Conservation (phyloP, 2,329 filamentous ascomycete species). For the Aspergillus sp. region DNA sequence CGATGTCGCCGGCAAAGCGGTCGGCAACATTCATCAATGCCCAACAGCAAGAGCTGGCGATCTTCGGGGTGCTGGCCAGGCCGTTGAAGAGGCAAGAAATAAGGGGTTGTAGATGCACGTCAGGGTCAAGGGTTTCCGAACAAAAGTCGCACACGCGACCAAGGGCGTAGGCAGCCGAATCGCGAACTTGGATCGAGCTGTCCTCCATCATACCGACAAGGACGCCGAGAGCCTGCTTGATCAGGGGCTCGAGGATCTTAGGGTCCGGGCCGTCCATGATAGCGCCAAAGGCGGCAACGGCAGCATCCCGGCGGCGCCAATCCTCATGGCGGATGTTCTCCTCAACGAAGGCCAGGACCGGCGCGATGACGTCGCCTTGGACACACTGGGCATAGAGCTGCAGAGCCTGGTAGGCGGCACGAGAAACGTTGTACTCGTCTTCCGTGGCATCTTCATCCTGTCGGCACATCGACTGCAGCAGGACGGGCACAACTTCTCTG, state of each 20-base stretch:
- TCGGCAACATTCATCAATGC: conserved; percentile 97
- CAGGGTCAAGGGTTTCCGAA: conserved; percentile 85
- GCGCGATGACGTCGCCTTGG: conserved; percentile 75
- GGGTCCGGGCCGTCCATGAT: conserved; percentile 99
- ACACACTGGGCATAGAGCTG: conserved; percentile 95
- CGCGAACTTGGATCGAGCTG: conserved; percentile 81
- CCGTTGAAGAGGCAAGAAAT: conserved; percentile 88
- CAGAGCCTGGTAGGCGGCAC: conserved; percentile 93
- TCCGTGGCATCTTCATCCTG: conserved; percentile 97
- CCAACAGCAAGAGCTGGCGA: conserved; percentile 98
- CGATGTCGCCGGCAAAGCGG: conserved; percentile 84
- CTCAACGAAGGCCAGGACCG: conserved; percentile 90
- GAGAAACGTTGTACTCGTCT: conserved; percentile 95
- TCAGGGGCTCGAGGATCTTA: conserved; percentile 84
- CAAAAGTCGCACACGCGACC: conserved; percentile 94
- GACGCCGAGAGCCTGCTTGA: conserved; percentile 91
- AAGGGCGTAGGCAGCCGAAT: conserved; percentile 93
- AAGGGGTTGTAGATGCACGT: conserved; percentile 76
- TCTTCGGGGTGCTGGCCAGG: conserved; percentile 87
- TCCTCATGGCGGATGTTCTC: conserved; percentile 83
- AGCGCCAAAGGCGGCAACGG: conserved; percentile 93
- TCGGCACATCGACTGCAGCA: conserved; percentile 85
- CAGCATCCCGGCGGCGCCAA: conserved; percentile 93
- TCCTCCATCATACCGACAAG: conserved; percentile 94
- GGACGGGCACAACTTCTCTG: conserved; percentile 88